phyloP scores from a whole-genome alignment of 2,329 filamentous ascomycete genomes.

The Clathrospora elynae region DNA sequence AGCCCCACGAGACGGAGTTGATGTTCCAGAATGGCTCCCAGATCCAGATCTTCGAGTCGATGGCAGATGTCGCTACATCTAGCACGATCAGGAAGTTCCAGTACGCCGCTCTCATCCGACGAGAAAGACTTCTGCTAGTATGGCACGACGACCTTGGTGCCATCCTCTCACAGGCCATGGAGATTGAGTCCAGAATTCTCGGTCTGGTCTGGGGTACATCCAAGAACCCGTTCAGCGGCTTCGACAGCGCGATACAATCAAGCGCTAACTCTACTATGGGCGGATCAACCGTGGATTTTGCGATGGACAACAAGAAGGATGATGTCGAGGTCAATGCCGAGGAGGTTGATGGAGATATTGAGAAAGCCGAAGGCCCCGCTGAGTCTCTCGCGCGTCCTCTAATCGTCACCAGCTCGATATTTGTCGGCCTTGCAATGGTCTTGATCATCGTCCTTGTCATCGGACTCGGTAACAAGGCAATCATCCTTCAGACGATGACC shows the following conservation, averaged over 20 bases:
- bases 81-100: conserved; percentile 74
- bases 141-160: conserved; percentile 81
- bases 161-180: conserved; percentile 69
- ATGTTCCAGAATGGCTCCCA: conserved; percentile 49
- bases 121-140: conserved; percentile 72
- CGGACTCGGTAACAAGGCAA: conserved; percentile 59
- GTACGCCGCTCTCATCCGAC: conserved; percentile 77
- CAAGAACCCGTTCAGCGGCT: conserved; percentile 52
- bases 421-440: conserved; percentile 59
- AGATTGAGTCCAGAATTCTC: conserved; percentile 76
- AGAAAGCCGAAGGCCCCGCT: conserved; percentile 35
- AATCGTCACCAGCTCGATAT: conserved; percentile 60
- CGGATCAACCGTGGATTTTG: conserved; percentile 25
- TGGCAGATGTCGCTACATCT: conserved; percentile 50
- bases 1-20: conserved; percentile 52
- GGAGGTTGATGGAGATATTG: conserved; percentile 32
- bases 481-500: conserved; percentile 59
- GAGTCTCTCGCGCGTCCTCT: conserved; percentile 54
- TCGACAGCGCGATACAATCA: conserved; percentile 41
- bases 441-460: conserved; percentile 58
- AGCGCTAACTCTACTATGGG: conserved; percentile 35
- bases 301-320: conserved; percentile 12
- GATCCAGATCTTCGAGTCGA: conserved; percentile 55
- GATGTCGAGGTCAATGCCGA: conserved; percentile 20
- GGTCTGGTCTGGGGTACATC: conserved; percentile 65